Conservation (phyloP, 768 basidiomycete genomes). For the Dioszegia hungarica region DNA sequence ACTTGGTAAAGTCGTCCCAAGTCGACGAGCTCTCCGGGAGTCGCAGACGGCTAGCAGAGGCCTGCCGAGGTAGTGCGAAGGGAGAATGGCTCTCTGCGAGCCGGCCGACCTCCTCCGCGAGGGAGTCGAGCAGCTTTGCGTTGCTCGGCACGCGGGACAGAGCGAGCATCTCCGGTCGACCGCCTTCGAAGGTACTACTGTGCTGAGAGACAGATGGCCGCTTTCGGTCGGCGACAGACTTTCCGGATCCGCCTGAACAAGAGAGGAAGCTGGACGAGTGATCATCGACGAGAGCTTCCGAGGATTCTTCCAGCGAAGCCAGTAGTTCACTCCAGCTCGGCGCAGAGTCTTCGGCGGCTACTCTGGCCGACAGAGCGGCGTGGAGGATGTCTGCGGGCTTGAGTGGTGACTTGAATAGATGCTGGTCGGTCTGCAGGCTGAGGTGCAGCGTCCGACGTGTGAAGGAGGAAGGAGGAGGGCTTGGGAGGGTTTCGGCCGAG, state of each 20-base stretch:
- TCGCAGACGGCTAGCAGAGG: not conserved
- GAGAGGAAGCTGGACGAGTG: not conserved
- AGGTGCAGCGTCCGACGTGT: slow-evolving; percentile 22
- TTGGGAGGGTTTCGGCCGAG: slow-evolving; percentile 12
- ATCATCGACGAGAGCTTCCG: not conserved
- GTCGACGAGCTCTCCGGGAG: not conserved
- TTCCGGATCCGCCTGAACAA: not conserved
- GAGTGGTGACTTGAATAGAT: not conserved
- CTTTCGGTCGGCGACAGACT: too few species aligned
- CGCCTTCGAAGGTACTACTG: not conserved
- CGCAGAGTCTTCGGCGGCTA: not conserved
- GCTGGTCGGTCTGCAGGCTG: not conserved
- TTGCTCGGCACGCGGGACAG: not conserved
- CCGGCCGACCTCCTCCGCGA: slow-evolving; percentile 1
- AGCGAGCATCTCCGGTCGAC: not conserved
- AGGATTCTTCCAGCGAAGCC: too few species aligned
- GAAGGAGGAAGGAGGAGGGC: slow-evolving; percentile 22
- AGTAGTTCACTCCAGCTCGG: not conserved
- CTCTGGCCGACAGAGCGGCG: not conserved
- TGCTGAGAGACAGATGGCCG: not conserved
- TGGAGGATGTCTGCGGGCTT: not conserved
- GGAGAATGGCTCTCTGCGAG: not conserved
- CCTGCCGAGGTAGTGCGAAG: not conserved
- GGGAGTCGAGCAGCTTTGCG: slow-evolving; percentile 3
- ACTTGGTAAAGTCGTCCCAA: slow-evolving; percentile 29